These are phyloP conservation scores for Penicillium sp. DNA, from an alignment of 2,329 filamentous ascomycete genomes.

Conservation along the genomic window DNA sequence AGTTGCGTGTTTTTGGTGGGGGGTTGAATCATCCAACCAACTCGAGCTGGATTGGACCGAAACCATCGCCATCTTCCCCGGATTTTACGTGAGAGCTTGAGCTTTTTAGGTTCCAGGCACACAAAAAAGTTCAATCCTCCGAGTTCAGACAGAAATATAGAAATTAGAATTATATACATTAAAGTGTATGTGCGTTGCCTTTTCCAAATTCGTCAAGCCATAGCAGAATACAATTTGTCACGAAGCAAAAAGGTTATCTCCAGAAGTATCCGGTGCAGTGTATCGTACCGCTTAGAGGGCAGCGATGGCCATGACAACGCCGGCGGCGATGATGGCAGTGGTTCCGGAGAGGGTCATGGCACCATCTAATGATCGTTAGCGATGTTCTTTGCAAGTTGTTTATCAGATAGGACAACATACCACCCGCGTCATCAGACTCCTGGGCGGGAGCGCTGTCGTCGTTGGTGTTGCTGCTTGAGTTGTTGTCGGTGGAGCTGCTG, in stretches of 20 bases:
- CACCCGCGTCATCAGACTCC: constrained; percentile 7
- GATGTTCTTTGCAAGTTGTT: neutral
- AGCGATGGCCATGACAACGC: constrained; percentile 2
- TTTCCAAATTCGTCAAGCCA: neutral
- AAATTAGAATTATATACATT: neutral
- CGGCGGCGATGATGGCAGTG: constrained; percentile 9
- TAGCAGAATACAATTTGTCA: constrained; percentile 4
- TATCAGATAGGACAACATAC: neutral
- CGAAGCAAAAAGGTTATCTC: neutral
- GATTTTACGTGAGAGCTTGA: neutral
- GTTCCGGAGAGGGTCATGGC: neutral
- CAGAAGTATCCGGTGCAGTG: neutral
- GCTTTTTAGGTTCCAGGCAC: neutral
- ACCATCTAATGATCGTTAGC: neutral
- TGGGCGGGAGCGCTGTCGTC: neutral
- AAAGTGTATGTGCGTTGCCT: neutral
- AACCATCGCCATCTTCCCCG: neutral
- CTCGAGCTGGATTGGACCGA: neutral
- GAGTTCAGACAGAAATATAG: neutral
- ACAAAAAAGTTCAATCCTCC: neutral
- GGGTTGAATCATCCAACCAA: neutral
- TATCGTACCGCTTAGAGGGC: neutral
- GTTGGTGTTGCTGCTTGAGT: constrained; percentile 16
- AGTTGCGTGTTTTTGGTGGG: constrained; percentile 4
- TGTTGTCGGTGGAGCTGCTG: constrained; percentile 1